Conservation (phyloP, 2,329 filamentous ascomycete species). For the Exophiala phaeomuriformis region DNA sequence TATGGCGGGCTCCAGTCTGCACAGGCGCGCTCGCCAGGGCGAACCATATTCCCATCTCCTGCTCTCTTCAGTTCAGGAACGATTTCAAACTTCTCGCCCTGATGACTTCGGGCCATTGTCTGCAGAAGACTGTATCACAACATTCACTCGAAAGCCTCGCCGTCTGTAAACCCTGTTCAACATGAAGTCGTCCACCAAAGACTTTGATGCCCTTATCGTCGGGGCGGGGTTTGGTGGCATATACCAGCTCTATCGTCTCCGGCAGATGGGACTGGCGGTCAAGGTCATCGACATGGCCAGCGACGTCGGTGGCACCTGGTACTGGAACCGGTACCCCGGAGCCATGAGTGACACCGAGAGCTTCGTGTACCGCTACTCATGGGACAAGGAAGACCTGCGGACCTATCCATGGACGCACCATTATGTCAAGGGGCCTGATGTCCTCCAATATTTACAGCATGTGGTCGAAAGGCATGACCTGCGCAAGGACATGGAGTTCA, state of each 20-base stretch:
- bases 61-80: neutral
- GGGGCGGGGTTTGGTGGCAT: slow-evolving; percentile 38
- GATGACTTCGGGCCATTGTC: neutral
- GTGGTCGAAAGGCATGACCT: slow-evolving; percentile 41
- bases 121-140: neutral
- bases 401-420: slow-evolving; percentile 18
- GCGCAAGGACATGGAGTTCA: slow-evolving; percentile 41
- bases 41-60: no score
- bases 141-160: neutral
- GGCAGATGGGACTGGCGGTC: slow-evolving; percentile 43
- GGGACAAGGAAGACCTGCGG: slow-evolving; percentile 29
- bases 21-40: neutral
- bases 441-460: slow-evolving; percentile 43
- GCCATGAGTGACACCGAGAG: slow-evolving; percentile 29
- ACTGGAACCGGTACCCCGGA: slow-evolving; percentile 36
- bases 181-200: neutral
- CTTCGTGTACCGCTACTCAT: slow-evolving; percentile 34
- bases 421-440: slow-evolving; percentile 30
- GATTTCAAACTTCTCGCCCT: neutral
- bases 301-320: slow-evolving; percentile 36
- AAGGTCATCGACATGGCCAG: slow-evolving; percentile 48
- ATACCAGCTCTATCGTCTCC: slow-evolving; percentile 47
- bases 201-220: neutral
- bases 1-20: neutral
- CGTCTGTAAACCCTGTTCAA: neutral